phyloP scores from a whole-genome alignment of 768 basidiomycete genomes.

The Lactifluus rugatus region DNA sequence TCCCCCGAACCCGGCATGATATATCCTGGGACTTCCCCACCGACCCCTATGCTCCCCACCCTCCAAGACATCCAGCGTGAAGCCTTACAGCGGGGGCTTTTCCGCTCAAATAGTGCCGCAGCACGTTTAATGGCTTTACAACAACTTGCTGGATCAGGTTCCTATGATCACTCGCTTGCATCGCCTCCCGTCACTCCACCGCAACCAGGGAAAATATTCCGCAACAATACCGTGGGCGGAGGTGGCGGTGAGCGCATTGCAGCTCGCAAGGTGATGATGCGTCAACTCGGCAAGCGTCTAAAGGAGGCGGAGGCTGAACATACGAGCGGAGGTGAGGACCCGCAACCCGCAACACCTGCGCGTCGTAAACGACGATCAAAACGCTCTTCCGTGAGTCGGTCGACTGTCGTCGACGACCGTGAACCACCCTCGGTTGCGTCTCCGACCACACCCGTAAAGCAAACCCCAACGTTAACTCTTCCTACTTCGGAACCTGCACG shows the following conservation, averaged over 20 bases:
- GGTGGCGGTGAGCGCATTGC: slow-evolving; percentile 71
- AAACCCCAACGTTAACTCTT: slow-evolving; percentile 9
- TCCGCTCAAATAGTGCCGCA: slow-evolving; percentile 85
- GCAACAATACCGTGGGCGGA: slow-evolving; percentile 78
- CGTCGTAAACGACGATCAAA: slow-evolving; percentile 17
- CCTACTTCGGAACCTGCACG: slow-evolving; percentile 11
- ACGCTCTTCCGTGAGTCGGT: slow-evolving; percentile 16
- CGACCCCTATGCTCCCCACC: slow-evolving; percentile 61
- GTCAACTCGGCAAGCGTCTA: slow-evolving; percentile 46
- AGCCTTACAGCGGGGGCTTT: slow-evolving; percentile 41
- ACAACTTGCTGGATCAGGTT: slow-evolving; percentile 69
- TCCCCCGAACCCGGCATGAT: slow-evolving; percentile 46
- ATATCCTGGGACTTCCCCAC: slow-evolving; percentile 57
- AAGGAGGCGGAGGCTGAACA: slow-evolving; percentile 56
- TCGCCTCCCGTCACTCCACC: slow-evolving; percentile 40
- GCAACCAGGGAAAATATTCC: slow-evolving; percentile 34
- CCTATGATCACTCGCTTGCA: slow-evolving; percentile 44
- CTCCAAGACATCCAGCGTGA: slow-evolving; percentile 64
- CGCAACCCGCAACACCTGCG: slow-evolving; percentile 9
- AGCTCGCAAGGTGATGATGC: slow-evolving; percentile 59
- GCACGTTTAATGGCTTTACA: slow-evolving; percentile 73
- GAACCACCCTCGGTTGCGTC: slow-evolving; percentile 22
- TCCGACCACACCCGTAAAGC: slow-evolving; percentile 18
- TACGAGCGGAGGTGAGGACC: slow-evolving; percentile 51
- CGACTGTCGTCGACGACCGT: slow-evolving; percentile 26